These are phyloP conservation scores for Pisolithus microcarpus DNA, from an alignment of 768 basidiomycete genomes.

Conservation along the genomic window DNA sequence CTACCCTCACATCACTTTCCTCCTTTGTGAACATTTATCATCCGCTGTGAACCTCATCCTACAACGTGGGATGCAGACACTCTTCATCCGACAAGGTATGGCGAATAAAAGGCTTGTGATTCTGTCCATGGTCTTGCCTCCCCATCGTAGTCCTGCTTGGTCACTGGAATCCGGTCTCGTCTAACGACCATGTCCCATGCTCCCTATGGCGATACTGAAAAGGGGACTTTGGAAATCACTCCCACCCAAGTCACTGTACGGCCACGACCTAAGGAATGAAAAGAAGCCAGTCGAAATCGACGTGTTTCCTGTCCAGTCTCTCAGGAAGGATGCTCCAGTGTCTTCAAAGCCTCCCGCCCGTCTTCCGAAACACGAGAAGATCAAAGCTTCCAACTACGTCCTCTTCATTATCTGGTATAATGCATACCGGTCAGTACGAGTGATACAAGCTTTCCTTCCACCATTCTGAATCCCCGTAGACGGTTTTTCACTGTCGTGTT, in stretches of 20 bases:
- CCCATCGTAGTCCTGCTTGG: background rate
- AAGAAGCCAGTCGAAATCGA: slow-evolving; percentile 30
- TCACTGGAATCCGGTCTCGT: background rate
- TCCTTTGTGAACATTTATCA: background rate
- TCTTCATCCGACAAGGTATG: background rate
- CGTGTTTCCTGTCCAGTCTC: slow-evolving; percentile 27
- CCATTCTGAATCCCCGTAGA: slow-evolving; percentile 26
- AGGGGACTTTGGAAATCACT: slow-evolving; percentile 44
- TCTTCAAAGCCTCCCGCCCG: slow-evolving; percentile 27
- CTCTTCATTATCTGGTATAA: slow-evolving; percentile 70
- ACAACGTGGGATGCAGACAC: background rate
- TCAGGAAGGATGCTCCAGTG: slow-evolving; percentile 37
- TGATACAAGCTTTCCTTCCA: background rate
- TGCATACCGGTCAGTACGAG: slow-evolving; percentile 52
- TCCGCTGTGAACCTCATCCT: background rate
- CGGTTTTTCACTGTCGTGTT: slow-evolving; percentile 68
- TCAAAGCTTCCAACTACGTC: slow-evolving; percentile 53
- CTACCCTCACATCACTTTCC: background rate
- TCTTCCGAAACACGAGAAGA: slow-evolving; percentile 40
- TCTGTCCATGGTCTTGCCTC: no score
- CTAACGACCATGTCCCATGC: slow-evolving; percentile 36
- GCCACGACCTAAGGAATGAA: slow-evolving; percentile 29
- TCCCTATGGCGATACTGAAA: slow-evolving; percentile 49
- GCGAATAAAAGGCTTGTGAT: background rate
- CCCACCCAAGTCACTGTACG: slow-evolving; percentile 26